Base-by-base conservation (phyloP, 2,329 filamentous ascomycete genomes). In the Diaporthe eres region DNA sequence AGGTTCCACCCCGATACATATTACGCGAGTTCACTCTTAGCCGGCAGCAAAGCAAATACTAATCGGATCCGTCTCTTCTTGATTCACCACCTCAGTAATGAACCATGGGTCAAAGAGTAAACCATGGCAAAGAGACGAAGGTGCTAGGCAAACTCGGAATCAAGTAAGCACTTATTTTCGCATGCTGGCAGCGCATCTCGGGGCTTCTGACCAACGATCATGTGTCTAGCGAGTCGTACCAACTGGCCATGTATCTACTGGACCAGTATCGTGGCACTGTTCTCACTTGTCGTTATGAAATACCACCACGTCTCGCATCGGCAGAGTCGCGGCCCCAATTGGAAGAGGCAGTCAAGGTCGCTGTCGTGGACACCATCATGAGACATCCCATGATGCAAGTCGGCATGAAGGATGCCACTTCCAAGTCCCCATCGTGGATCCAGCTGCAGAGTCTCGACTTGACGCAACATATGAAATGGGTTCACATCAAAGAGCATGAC, bases 361-460 rank as follows among this genome's bases (percentile, higher is more conserved):
- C 75, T 42, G 67, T 77, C 53, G 76, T 70, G 42, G 76, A 77
- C 25, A 76, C 37, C n/a, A 74, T 78, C 7, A 77, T 77, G 76
- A 77, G 76, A 77, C 76, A 78, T 55, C 77, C 77, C 44, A 78
- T 77, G 74, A 71, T 78, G 73, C 77, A 76, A 60, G 77, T 78
- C 67, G 51, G 72, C 47, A 75, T 78, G 34, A 55, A 72, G 4
- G 55, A 78, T 68, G 58, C 63, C 42, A 72, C 70, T 37, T 76
- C 76, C 70, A 77, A 76, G 72, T 71, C 70, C 42, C 77, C 77
- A 55, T 77, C 76, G 8, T 78, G 76, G 77, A 67, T 78, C 31
- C 77, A 77, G 76, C 72, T 78, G 53, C 51, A 53, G 39, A 78
- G 74, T 63, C 72, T 78, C 39, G 74, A 78, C 49, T 75, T 78